These are phyloP conservation scores for Fusarium luffae DNA, from an alignment of 2,329 filamentous ascomycete species.

Conservation along the genomic window DNA sequence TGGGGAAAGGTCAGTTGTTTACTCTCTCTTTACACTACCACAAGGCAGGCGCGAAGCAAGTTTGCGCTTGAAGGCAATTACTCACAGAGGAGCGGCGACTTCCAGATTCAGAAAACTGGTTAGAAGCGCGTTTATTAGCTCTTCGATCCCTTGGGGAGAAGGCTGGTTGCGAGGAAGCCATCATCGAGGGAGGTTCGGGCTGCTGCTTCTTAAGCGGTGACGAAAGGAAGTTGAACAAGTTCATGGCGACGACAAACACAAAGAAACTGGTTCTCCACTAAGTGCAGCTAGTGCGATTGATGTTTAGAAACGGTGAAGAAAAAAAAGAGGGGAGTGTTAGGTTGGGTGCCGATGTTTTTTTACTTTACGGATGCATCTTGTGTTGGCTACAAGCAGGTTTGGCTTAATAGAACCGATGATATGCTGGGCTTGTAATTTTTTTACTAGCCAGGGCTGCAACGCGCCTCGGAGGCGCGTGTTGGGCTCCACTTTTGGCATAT, in stretches of 20 bases:
- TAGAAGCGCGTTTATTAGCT: conserved; percentile 23
- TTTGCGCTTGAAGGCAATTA: conserved; percentile 7
- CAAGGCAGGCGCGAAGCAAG: not conserved
- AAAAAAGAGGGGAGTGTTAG: not conserved
- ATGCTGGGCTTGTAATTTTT: conserved; percentile 1
- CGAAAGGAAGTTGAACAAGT: conserved; percentile 33
- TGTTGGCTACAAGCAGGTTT: not conserved
- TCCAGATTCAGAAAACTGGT: conserved; percentile 19
- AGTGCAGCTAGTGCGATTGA: not conserved
- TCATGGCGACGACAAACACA: conserved; percentile 3
- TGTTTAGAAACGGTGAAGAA: not conserved
- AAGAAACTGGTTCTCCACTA: not conserved
- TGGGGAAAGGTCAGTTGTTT: not conserved
- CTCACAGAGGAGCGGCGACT: conserved; percentile 21
- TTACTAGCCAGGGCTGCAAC: not conserved
- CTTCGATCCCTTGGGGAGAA: conserved; percentile 32
- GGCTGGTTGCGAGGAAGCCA: conserved; percentile 19
- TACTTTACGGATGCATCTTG: conserved; percentile 1
- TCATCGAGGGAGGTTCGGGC: conserved; percentile 6
- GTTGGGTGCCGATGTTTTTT: not conserved
- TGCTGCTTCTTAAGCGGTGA: conserved; percentile 41
- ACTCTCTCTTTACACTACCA: not conserved
- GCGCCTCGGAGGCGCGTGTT: not conserved
- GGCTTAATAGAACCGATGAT: conserved; percentile 3
- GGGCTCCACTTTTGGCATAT: not conserved